Conservation (phyloP, 164 flowering plant genomes). For the Liquidambar formosana region DNA sequence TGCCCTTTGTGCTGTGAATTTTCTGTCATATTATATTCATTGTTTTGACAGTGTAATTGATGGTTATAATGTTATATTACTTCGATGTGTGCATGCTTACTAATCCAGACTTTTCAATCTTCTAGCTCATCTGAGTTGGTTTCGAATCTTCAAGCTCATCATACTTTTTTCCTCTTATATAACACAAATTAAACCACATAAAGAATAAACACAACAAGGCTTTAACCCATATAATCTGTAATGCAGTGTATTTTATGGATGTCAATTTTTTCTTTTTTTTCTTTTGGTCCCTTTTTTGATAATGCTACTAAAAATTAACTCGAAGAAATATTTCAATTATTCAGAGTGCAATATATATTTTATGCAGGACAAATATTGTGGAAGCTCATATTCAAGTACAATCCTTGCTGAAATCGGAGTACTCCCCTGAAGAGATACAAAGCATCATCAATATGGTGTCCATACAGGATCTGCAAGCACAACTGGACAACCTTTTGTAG, state of each 20-base stretch:
- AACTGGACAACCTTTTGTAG: slow-evolving; percentile 73
- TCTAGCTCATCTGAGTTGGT: too few species aligned
- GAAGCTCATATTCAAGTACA: slow-evolving; percentile 89
- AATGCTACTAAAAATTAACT: too few species aligned
- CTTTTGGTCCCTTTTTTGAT: too few species aligned
- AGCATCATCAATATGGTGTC: slow-evolving; percentile 54
- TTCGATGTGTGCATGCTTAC: neutral
- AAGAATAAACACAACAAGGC: too few species aligned
- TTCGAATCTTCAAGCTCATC: too few species aligned
- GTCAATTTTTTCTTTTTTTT: too few species aligned
- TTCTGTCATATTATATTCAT: neutral
- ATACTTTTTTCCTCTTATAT: neutral
- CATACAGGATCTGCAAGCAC: slow-evolving; percentile 64
- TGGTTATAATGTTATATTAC: neutral
- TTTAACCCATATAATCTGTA: too few species aligned
- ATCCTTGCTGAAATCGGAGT: slow-evolving; percentile 66
- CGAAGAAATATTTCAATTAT: neutral
- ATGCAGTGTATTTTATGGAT: too few species aligned
- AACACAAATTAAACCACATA: neutral
- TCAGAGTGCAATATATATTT: neutral
- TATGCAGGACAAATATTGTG: slow-evolving; percentile 83
- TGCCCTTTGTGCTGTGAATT: neutral
- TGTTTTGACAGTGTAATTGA: neutral
- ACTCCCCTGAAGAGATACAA: slow-evolving; percentile 65
- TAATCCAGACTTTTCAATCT: neutral